These are phyloP conservation scores for Stenocarpella maydis DNA, from an alignment of 2,329 filamentous ascomycete genomes.

Conservation along the genomic window DNA sequence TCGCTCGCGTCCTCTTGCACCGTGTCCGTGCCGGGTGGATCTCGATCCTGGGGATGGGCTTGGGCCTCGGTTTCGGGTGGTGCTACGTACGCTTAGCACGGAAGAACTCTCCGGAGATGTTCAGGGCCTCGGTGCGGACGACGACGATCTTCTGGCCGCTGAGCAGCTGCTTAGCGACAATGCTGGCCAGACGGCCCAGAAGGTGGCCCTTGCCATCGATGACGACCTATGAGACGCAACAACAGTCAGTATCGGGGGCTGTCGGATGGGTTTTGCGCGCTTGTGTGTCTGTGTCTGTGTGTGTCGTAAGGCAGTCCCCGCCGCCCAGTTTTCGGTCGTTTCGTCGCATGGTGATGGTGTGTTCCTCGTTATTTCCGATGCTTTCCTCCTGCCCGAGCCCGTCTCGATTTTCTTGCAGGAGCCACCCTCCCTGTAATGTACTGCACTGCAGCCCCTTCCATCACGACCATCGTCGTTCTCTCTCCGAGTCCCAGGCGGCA, in stretches of 20 bases:
- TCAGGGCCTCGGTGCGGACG: slow-evolving; percentile 98
- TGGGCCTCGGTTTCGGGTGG: slow-evolving; percentile 40
- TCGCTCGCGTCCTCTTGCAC: not conserved
- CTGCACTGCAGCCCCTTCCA: not conserved
- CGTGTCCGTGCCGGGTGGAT: not conserved
- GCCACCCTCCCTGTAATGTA: not conserved
- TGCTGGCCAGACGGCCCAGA: slow-evolving; percentile 97
- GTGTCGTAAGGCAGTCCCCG: not conserved
- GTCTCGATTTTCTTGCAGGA: not conserved
- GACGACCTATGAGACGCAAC: slow-evolving; percentile 75
- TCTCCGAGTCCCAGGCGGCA: slow-evolving; percentile 5
- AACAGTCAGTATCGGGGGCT: slow-evolving; percentile 28
- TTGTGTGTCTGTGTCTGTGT: no score
- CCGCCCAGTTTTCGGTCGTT: not conserved
- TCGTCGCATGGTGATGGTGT: slow-evolving; percentile 12
- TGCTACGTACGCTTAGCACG: slow-evolving; percentile 97
- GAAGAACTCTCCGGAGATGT: slow-evolving; percentile 99
- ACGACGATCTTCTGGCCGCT: slow-evolving; percentile 99
- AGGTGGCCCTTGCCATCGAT: slow-evolving; percentile 99
- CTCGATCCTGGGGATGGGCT: not conserved
- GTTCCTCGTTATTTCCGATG: slow-evolving; percentile 2
- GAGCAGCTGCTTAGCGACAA: slow-evolving; percentile 98
- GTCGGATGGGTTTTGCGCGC: not conserved
- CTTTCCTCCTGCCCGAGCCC: not conserved
- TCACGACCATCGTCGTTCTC: not conserved